A percentile compares a stretch with the other conserved stretches of the same genome.
Conservation (phyloP, 108 stramenopile genomes). For the Heterococcus sp. region DNA sequence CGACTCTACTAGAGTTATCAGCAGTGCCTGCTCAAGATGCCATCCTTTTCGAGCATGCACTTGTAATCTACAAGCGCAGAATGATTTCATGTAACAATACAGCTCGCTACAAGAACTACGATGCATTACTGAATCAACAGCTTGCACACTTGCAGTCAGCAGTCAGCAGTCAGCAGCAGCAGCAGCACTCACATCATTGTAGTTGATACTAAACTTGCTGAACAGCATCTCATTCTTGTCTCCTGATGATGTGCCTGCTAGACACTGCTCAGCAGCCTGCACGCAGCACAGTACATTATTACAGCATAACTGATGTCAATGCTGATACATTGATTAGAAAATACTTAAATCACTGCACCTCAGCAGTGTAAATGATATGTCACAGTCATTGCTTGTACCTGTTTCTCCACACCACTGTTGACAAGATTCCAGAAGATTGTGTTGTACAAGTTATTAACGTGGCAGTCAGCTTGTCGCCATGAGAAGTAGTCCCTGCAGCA, state of each 20-base stretch:
- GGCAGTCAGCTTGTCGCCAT: conserved; percentile 57
- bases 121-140: neutral
- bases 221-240: conserved; percentile 56
- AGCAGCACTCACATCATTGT: conserved; percentile 35
- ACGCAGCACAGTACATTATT: conserved; percentile 2
- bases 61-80: no score
- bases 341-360: neutral
- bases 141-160: neutral
- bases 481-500: conserved; percentile 48
- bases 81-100: no score
- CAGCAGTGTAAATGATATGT: neutral
- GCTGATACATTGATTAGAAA: neutral
- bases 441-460: conserved; percentile 55
- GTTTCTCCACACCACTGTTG: neutral
- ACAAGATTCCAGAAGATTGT: conserved; percentile 50
- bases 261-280: conserved; percentile 45
- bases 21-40: no score
- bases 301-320: neutral
- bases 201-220: conserved; percentile 50
- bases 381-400: no score
- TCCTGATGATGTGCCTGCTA: conserved; percentile 45
- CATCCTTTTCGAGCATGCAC: no score
- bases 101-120: no score
- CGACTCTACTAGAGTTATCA: no score
- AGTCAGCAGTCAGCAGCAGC: neutral